These are phyloP conservation scores for Vachellia pachyceras DNA, from an alignment of 306 rosid genomes.

Conservation along the genomic window DNA sequence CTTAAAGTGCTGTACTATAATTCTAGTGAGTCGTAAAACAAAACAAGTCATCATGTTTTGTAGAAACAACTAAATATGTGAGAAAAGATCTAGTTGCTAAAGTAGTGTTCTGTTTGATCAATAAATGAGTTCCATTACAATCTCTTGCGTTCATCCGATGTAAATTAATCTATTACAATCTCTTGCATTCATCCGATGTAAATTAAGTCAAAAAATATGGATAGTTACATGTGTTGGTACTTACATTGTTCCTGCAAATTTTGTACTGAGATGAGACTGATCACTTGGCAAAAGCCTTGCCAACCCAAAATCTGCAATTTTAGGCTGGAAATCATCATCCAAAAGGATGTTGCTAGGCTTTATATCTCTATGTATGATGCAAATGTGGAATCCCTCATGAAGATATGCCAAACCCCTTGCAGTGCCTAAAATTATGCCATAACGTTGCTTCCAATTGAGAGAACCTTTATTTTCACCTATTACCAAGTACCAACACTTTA, in stretches of 20 bases:
- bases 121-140: background rate
- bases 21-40: background rate
- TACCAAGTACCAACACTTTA: background rate
- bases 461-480: slow-evolving; percentile 6
- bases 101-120: background rate
- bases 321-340: background rate
- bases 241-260: slow-evolving; percentile 1
- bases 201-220: background rate
- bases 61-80: background rate
- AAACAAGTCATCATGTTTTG: background rate
- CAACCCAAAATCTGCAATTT: slow-evolving; percentile 8
- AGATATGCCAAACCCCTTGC: slow-evolving; percentile 10
- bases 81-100: background rate
- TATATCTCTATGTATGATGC: slow-evolving; percentile 12
- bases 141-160: background rate
- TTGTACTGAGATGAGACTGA: background rate
- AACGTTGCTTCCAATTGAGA: slow-evolving; percentile 5
- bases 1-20: background rate
- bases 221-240: background rate
- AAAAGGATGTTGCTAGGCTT: background rate
- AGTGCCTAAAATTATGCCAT: background rate
- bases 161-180: background rate
- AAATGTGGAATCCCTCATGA: background rate
- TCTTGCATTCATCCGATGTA: background rate
- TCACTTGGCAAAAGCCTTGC: background rate